These are phyloP conservation scores for Penicillium arizonense DNA, from an alignment of 495 filamentous ascomycete species.

Conservation along the genomic window DNA sequence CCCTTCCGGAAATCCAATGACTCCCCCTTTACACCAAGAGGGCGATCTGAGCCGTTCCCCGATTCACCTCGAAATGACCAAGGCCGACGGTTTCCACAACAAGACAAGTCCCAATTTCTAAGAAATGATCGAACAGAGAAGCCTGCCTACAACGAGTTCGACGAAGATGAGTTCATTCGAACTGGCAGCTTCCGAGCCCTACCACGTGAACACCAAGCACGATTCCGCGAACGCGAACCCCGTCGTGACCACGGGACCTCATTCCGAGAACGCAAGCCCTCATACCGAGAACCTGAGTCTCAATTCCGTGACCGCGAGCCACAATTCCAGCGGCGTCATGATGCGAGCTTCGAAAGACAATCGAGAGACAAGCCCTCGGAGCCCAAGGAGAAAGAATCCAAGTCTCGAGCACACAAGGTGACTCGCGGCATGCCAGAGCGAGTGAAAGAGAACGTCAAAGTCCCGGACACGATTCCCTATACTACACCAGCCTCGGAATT, in stretches of 20 bases:
- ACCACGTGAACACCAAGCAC: constrained; percentile 24
- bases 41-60: too few species aligned
- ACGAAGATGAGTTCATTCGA: constrained; percentile 35
- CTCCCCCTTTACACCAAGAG: not conserved
- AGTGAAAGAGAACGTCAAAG: constrained; percentile 36
- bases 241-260: not conserved
- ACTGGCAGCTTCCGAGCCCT: constrained; percentile 33
- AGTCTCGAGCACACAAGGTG: constrained; percentile 18
- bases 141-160: constrained; percentile 15
- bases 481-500: constrained; percentile 88
- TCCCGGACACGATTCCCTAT: constrained; percentile 66
- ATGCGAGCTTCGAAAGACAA: not conserved
- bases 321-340: not conserved
- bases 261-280: too few species aligned
- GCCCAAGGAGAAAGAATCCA: constrained; percentile 4
- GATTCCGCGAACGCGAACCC: constrained; percentile 5
- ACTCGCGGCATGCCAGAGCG: constrained; percentile 36
- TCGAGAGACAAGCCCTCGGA: constrained; percentile 1
- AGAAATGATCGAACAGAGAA: not conserved
- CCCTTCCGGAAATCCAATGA: not conserved
- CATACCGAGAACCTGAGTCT: too few species aligned
- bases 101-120: not conserved
- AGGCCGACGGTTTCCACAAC: not conserved
- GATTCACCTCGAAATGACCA: not conserved
- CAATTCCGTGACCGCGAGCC: too few species aligned